phyloP scores from a whole-genome alignment of 352 stramenopile species.

The Pythium myriotylum region DNA sequence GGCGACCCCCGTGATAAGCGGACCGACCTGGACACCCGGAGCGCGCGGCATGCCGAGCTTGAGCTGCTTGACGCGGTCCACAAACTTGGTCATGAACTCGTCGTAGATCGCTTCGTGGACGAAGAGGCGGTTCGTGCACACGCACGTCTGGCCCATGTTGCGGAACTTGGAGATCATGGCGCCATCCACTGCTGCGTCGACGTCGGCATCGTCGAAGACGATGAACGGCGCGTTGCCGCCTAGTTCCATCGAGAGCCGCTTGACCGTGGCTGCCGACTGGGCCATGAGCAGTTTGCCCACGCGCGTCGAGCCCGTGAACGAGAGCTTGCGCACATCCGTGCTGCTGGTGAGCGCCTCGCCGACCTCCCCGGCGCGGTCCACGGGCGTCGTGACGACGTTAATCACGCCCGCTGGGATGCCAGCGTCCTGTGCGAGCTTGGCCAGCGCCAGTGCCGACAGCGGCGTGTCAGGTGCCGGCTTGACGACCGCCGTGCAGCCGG shows the following conservation, averaged over 20 bases:
- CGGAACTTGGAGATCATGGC: conserved; percentile 87
- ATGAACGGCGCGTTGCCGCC: conserved; percentile 93
- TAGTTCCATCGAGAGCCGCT: conserved; percentile 85
- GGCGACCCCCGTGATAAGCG: conserved; percentile 93
- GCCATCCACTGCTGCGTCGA: conserved; percentile 80
- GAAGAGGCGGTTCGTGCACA: conserved; percentile 92
- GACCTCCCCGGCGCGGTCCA: conserved; percentile 64
- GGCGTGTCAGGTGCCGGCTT: conserved; percentile 97
- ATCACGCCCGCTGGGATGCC: conserved; percentile 86
- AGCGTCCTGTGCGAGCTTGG: conserved; percentile 83
- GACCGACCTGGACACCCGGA: conserved; percentile 85
- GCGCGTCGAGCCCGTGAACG: conserved; percentile 85
- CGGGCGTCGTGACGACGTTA: conserved; percentile 79
- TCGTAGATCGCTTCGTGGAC: conserved; percentile 94
- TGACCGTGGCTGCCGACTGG: conserved; percentile 73
- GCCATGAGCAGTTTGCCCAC: conserved; percentile 80
- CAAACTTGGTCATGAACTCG: conserved; percentile 87
- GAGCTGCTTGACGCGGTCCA: conserved; percentile 72
- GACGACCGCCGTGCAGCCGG: conserved; percentile 95
- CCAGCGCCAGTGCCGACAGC: conserved; percentile 93
- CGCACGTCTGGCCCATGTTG: conserved; percentile 88
- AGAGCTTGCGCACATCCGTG: conserved; percentile 85
- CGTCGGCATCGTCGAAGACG: conserved; percentile 89
- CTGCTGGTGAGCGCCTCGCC: conserved; percentile 69
- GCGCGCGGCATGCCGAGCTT: conserved; percentile 87